Percentiles rank a stretch among this genome's conserved stretches.
Evolutionary conservation across 2,329 filamentous ascomycete species (phyloP).

Genomic region (Pseudodiploospora longispora): DNA sequence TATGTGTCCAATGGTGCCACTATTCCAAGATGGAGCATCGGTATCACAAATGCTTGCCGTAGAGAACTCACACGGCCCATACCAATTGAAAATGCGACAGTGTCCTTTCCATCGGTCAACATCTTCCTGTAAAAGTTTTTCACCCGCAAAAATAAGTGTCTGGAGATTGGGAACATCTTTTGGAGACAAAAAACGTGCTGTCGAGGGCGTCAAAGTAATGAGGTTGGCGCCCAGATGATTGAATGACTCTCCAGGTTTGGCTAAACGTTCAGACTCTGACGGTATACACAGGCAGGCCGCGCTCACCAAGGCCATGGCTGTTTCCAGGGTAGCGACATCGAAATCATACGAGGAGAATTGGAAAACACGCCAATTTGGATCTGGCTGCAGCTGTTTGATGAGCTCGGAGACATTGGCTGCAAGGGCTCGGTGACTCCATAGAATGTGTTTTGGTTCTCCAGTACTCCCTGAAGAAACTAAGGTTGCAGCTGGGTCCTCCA

Average conservation of each 20-base stretch:
- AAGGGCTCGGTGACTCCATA: slow-evolving; percentile 2
- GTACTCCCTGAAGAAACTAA: slow-evolving; percentile 5
- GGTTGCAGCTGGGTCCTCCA: slow-evolving; percentile 3
- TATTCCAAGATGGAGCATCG: background rate
- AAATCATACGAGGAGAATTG: slow-evolving; percentile 7
- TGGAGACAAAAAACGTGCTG: background rate
- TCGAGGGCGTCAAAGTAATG: slow-evolving; percentile 2
- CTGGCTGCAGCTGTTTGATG: background rate
- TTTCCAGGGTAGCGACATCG: slow-evolving; percentile 3
- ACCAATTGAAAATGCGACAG: slow-evolving; percentile 5
- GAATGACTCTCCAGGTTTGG: background rate
- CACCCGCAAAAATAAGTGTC: slow-evolving; percentile 3
- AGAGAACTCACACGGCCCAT: slow-evolving; percentile 5
- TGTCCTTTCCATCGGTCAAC: slow-evolving; percentile 2
- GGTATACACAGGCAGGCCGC: slow-evolving; percentile 4
- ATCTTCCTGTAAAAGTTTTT: slow-evolving; percentile 2
- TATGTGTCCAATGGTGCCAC: slow-evolving; percentile 1
- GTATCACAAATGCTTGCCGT: background rate
- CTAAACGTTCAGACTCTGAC: slow-evolving; percentile 1
- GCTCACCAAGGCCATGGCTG: slow-evolving; percentile 1
- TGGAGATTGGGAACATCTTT: background rate
- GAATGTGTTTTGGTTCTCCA: slow-evolving; percentile 6
- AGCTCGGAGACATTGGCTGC: slow-evolving; percentile 1
- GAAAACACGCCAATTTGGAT: background rate
- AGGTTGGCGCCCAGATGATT: background rate